phyloP scores from a whole-genome alignment of 140 eudicot species.

The Bidens hawaiensis region DNA sequence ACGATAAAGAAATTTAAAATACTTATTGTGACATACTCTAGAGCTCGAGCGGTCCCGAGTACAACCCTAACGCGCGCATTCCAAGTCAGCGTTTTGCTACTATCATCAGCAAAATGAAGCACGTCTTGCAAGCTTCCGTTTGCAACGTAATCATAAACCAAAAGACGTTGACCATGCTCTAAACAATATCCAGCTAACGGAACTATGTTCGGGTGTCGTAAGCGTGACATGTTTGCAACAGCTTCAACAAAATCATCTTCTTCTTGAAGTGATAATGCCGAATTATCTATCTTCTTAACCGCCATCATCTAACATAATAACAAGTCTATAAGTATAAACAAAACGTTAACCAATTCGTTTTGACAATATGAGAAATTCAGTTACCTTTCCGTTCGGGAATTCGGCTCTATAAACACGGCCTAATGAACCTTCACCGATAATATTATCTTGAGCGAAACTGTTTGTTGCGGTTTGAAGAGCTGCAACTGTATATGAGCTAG shows the following conservation, averaged over 20 bases:
- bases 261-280: constrained; percentile 91
- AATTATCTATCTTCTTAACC: constrained; percentile 81
- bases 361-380: constrained; percentile 9
- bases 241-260: constrained; percentile 96
- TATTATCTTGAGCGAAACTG: constrained; percentile 89
- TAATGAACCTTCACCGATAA: constrained; percentile 92
- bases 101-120: constrained; percentile 82
- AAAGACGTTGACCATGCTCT: constrained; percentile 95
- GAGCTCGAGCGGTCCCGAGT: constrained; percentile 97
- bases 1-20: too few species aligned
- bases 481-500: constrained; percentile 90
- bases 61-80: constrained; percentile 95
- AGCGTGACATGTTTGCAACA: constrained; percentile 87
- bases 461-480: constrained; percentile 91
- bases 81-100: constrained; percentile 74
- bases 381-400: constrained; percentile 92
- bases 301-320: constrained; percentile 59
- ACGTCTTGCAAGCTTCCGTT: constrained; percentile 94
- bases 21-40: constrained; percentile 66
- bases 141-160: constrained; percentile 80
- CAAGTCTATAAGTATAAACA: not conserved
- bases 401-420: constrained; percentile 98
- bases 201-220: constrained; percentile 86
- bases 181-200: constrained; percentile 76
- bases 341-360: not conserved